phyloP scores from a whole-genome alignment of 2,329 filamentous ascomycete genomes.

The Stachybotrys chartarum region DNA sequence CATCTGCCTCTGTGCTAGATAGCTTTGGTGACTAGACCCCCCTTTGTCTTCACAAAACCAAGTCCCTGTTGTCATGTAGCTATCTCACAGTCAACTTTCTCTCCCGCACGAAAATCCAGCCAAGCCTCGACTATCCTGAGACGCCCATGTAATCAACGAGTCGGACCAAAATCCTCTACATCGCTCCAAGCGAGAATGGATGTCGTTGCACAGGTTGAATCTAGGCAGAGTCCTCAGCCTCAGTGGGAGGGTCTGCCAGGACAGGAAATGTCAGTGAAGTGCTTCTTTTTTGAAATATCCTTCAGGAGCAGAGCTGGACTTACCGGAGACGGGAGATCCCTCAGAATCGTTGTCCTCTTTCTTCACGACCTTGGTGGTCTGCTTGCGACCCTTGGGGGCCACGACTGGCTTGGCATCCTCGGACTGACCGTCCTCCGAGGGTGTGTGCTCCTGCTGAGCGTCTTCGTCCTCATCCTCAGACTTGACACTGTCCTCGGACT shows the following conservation, averaged over 20 bases:
- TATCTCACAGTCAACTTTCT: not conserved
- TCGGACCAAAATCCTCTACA: not conserved
- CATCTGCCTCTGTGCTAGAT: too few relatives aligned
- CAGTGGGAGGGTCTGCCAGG: not conserved
- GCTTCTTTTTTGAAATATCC: not conserved
- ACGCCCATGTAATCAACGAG: not conserved
- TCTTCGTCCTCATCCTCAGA: conserved; percentile 11
- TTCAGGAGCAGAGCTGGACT: not conserved
- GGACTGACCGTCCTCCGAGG: conserved; percentile 11
- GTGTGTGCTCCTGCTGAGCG: conserved; percentile 1
- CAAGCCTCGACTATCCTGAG: not conserved
- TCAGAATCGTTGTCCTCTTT: conserved; percentile 12
- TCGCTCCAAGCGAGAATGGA: not conserved
- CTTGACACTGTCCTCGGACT: conserved; percentile 14
- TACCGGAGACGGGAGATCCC: conserved; percentile 18
- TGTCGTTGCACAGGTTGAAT: not conserved
- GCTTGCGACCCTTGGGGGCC: conserved; percentile 7
- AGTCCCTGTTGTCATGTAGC: too few relatives aligned
- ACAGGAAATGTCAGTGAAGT: not conserved
- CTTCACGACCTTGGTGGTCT: conserved; percentile 8
- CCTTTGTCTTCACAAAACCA: too few relatives aligned
- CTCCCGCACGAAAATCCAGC: not conserved
- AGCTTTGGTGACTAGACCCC: too few relatives aligned
- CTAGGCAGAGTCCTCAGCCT: not conserved
- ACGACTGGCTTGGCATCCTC: conserved; percentile 2